phyloP scores from a whole-genome alignment of 305 asterid species.

The Withania somnifera region DNA sequence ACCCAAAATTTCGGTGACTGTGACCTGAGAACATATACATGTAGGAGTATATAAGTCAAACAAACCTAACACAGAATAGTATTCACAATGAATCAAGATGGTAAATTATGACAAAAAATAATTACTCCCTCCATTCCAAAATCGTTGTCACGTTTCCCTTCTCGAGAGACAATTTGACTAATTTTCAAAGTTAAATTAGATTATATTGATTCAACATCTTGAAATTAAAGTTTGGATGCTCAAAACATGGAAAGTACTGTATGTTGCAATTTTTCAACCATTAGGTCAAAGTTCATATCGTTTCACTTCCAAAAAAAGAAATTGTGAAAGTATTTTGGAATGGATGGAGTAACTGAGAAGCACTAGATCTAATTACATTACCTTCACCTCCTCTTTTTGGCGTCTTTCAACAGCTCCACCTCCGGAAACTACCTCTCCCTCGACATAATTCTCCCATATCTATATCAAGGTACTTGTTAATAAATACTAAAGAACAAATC shows the following conservation, averaged over 20 bases:
- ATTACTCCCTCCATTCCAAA: no score
- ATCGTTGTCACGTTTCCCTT: no score
- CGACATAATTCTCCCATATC: conserved; percentile 88
- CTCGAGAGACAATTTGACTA: no score
- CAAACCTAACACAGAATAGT: neutral
- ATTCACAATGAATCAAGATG: neutral
- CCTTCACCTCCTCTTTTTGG: conserved; percentile 93
- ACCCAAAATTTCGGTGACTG: conserved; percentile 81
- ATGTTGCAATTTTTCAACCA: no score
- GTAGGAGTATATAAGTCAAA: neutral
- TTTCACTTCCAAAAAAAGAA: no score
- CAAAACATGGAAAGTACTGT: no score
- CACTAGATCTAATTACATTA: conserved; percentile 4
- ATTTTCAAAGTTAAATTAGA: no score
- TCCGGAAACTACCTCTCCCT: conserved; percentile 76
- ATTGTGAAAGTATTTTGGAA: no score
- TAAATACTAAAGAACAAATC: conserved; percentile 9
- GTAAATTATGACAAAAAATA: neutral
- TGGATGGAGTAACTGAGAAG: conserved; percentile 1
- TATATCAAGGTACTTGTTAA: conserved; percentile 10
- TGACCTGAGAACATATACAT: conserved; percentile 36
- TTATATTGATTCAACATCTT: no score
- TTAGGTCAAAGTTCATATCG: no score
- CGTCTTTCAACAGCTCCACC: conserved; percentile 54
- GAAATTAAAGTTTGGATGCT: no score